Percentiles rank a stretch among this genome's conserved stretches.
Conservation (phyloP, 306 rosid species). For the Cucurbita ficifolia region DNA sequence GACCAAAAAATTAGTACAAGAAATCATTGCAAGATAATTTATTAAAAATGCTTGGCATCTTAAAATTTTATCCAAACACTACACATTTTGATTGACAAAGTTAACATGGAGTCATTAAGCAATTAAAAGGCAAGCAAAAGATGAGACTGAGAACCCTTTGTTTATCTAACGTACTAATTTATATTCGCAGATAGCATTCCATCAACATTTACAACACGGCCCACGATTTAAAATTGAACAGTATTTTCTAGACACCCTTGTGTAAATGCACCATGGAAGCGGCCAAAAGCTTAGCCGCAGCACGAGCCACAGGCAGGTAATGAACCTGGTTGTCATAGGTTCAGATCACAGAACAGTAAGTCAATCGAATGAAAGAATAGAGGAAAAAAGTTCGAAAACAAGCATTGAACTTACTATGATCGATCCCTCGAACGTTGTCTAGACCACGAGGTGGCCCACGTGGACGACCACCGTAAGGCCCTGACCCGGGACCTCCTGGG, state of each 20-base stretch:
- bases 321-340: slow-evolving; percentile 45
- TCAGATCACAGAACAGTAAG: neutral
- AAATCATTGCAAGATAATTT: no score
- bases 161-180: neutral
- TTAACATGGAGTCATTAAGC: no score
- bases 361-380: neutral
- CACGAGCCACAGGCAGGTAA: slow-evolving; percentile 96
- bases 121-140: neutral
- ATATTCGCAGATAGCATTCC: neutral
- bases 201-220: neutral
- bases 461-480: slow-evolving; percentile 70
- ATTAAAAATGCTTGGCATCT: no score
- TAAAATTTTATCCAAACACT: no score
- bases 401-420: slow-evolving; percentile 57
- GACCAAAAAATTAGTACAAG: no score
- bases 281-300: slow-evolving; percentile 49
- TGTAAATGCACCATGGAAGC: neutral
- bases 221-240: neutral
- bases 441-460: slow-evolving; percentile 80
- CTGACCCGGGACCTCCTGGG: slow-evolving; percentile 77
- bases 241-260: neutral
- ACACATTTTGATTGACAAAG: no score
- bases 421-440: slow-evolving; percentile 79
- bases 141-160: neutral
- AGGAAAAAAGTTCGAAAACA: neutral